These are phyloP conservation scores for Myriosclerotinia curreyana DNA, from an alignment of 2,329 filamentous ascomycete species.

Conservation along the genomic window DNA sequence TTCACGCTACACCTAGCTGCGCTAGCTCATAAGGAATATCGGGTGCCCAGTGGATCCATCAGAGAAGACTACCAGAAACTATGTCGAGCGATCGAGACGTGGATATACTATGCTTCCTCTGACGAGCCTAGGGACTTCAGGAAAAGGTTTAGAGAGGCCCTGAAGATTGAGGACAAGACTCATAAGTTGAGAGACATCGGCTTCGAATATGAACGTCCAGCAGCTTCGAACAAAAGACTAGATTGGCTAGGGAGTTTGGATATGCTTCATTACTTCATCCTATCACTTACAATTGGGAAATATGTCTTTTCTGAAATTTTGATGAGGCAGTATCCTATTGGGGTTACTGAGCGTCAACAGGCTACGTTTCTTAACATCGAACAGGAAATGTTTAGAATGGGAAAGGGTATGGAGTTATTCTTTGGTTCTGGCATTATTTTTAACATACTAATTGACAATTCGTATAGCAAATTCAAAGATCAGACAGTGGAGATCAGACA, in stretches of 20 bases:
- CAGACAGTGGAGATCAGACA: slow-evolving; percentile 5
- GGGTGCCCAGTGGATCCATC: slow-evolving; percentile 4
- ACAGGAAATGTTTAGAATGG: slow-evolving; percentile 8
- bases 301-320: neutral
- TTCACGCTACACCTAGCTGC: neutral
- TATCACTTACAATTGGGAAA: slow-evolving; percentile 6
- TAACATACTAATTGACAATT: neutral
- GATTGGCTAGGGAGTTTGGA: neutral
- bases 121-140: neutral
- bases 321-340: neutral
- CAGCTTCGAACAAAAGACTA: neutral
- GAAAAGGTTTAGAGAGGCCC: neutral
- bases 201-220: neutral
- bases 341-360: neutral
- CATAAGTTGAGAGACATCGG: neutral
- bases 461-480: slow-evolving; percentile 1
- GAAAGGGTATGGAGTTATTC: neutral
- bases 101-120: neutral
- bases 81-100: slow-evolving; percentile 6
- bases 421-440: neutral
- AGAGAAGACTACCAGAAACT: slow-evolving; percentile 12
- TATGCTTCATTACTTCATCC: slow-evolving; percentile 11
- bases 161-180: neutral
- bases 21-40: slow-evolving; percentile 6
- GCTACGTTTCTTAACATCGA: neutral